Evolutionary conservation across 495 filamentous ascomycete genomes (phyloP), one percentile per base, ranked within the genome.

Genomic region (Aspergillus saccharolyticus): DNA sequence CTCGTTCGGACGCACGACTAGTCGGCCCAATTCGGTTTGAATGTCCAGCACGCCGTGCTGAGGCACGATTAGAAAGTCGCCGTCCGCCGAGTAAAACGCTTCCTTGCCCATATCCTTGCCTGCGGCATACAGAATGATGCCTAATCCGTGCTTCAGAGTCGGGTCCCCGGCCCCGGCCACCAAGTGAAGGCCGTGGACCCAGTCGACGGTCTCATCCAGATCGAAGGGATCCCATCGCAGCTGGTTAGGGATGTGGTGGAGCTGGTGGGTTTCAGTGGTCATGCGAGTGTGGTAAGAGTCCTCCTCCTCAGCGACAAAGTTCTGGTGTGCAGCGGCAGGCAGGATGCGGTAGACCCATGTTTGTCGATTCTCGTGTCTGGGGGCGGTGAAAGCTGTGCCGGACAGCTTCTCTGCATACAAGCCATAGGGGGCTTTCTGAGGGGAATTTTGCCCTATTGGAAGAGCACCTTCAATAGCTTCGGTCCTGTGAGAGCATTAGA

Each of bases 311-410:
- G 81, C 73, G 21, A 78, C 65, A 69, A 96, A 96, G 50, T 88
- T 82, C 55, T 83, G 81, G 64, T 97, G 92, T 6, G 90, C 81
- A 43, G 89, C 90, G 0, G 89, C 82, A 39, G 92, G 92, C 24
- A 96, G 77, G 58, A 96, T 90, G 12, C 92, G 83, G 69, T 97
- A 96, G n/a, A 96, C 84, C 92, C 92, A 97, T 42, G 91, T 82
- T 65, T 96, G 92, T 68, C 87, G 84, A 74, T 96, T 97, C 67
- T 94, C 89, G 71, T 86, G 82, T 17, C 92, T 83, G 0, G 92
- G 92, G 6, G 91, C 90, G 22, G 92, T 97, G 68, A 97, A 97
- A 42, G 92, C 87, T 7, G 92, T 96, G 16, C 92, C 92, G 0
- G 92, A 96, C 24, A 97, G 83, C 80, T 96, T 96, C 70, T 97